phyloP scores from a whole-genome alignment of 371 early-diverging fungal genomes.

The Fennellomyces sp. region DNA sequence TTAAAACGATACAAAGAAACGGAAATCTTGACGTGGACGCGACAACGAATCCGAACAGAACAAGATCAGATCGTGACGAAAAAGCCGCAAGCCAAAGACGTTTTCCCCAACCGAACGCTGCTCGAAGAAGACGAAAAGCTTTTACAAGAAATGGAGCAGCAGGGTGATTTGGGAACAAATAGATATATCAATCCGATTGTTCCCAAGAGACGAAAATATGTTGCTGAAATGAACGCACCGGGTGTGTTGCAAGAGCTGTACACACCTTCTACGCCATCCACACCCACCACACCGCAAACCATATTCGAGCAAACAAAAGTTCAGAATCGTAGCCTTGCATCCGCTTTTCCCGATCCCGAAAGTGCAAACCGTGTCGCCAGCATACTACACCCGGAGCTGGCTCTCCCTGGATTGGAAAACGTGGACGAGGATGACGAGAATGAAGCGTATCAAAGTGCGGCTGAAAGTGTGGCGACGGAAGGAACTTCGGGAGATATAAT shows the following conservation, averaged over 20 bases:
- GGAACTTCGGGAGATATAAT: not conserved
- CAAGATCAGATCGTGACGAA: not conserved
- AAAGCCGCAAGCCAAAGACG: slow-evolving; percentile 51
- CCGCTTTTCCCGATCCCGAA: not conserved
- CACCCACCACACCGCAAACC: no score
- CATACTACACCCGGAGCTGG: not conserved
- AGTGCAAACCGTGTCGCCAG: not conserved
- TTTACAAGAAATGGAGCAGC: slow-evolving; percentile 7
- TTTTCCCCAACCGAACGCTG: slow-evolving; percentile 22
- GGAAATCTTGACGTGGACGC: not conserved
- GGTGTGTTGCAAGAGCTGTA: not conserved
- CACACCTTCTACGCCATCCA: no score
- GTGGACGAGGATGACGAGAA: not conserved
- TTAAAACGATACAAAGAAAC: not conserved
- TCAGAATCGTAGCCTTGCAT: no score
- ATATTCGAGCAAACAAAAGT: no score
- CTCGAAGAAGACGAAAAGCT: slow-evolving; percentile 20
- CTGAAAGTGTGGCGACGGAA: slow-evolving; percentile 1
- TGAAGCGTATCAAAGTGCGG: slow-evolving; percentile 13
- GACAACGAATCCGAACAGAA: not conserved
- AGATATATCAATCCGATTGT: slow-evolving; percentile 31
- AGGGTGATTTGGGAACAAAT: not conserved
- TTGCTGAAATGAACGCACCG: slow-evolving; percentile 8
- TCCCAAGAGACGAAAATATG: slow-evolving; percentile 28
- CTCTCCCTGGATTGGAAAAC: not conserved